phyloP scores from a whole-genome alignment of 352 stramenopile species.

The Albugo candida region DNA sequence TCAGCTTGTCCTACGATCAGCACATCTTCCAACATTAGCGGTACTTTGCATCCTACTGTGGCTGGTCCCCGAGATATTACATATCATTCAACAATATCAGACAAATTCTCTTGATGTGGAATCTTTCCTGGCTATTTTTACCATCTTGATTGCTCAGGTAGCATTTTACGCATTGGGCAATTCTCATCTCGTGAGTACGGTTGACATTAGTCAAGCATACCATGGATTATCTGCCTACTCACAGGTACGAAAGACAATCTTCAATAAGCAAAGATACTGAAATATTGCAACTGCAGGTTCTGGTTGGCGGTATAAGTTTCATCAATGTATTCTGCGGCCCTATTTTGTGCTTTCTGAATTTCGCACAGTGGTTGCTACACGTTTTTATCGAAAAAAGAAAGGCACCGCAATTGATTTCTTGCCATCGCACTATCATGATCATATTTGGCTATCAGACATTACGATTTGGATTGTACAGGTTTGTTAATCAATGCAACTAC shows the following conservation, averaged over 20 bases:
- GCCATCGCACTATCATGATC: background rate
- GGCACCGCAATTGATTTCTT: background rate
- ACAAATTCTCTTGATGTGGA: too few species aligned
- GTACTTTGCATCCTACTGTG: too few species aligned
- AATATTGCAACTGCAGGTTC: constrained; percentile 1
- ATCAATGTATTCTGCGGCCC: constrained; percentile 55
- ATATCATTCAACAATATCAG: too few species aligned
- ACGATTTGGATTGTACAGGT: constrained; percentile 16
- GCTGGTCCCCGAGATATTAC: too few species aligned
- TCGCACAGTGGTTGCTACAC: constrained; percentile 19
- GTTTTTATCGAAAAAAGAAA: background rate
- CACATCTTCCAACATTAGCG: too few species aligned
- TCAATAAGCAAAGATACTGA: background rate
- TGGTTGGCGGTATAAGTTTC: constrained; percentile 61
- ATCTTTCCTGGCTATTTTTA: background rate
- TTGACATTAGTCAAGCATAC: constrained; percentile 80
- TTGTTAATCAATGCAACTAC: background rate
- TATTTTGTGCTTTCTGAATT: constrained; percentile 32
- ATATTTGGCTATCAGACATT: constrained; percentile 36
- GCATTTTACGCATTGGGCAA: constrained; percentile 76
- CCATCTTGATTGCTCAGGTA: constrained; percentile 22
- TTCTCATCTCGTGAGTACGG: constrained; percentile 76
- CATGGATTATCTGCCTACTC: constrained; percentile 61
- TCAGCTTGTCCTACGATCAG: constrained; percentile 3
- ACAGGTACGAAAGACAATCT: constrained; percentile 13